phyloP scores from a whole-genome alignment of 495 filamentous ascomycete species.

The Neurospora intermedia region DNA sequence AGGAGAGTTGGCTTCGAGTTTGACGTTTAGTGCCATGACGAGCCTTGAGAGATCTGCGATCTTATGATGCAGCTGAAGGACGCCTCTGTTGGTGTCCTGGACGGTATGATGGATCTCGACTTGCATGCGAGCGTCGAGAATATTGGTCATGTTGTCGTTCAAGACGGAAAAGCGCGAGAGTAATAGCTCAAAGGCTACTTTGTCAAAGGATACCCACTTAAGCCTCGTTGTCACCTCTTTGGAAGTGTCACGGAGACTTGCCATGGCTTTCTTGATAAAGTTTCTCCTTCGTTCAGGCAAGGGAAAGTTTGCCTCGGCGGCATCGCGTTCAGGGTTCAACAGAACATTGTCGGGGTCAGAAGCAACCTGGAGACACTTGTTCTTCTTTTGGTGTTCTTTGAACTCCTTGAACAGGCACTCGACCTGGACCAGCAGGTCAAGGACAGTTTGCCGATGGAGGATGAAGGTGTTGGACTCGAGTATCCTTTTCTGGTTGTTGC shows the following conservation, averaged over 20 bases:
- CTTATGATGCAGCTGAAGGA: slow-evolving; percentile 33
- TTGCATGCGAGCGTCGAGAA: slow-evolving; percentile 32
- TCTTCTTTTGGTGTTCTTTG: slow-evolving; percentile 26
- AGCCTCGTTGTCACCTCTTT: slow-evolving; percentile 21
- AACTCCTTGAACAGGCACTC: slow-evolving; percentile 36
- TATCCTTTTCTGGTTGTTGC: slow-evolving; percentile 20
- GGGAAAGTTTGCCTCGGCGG: slow-evolving; percentile 27
- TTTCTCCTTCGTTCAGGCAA: slow-evolving; percentile 19
- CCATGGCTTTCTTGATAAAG: slow-evolving; percentile 35
- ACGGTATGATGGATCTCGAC: slow-evolving; percentile 33
- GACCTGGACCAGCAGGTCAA: slow-evolving; percentile 34
- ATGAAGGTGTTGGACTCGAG: slow-evolving; percentile 33
- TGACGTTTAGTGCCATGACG: slow-evolving; percentile 29
- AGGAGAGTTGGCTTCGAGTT: slow-evolving; percentile 15
- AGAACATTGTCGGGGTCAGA: slow-evolving; percentile 21
- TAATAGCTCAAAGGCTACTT: slow-evolving; percentile 30
- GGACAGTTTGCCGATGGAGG: slow-evolving; percentile 32
- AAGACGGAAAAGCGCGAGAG: slow-evolving; percentile 28
- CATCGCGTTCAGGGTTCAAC: slow-evolving; percentile 25
- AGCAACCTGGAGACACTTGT: slow-evolving; percentile 20
- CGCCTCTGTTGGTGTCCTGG: slow-evolving; percentile 34
- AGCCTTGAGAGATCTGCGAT: slow-evolving; percentile 29
- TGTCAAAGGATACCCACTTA: slow-evolving; percentile 34
- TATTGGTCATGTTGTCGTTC: slow-evolving; percentile 37
- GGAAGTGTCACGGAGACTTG: slow-evolving; percentile 18